Conservation (phyloP, 1,284 basidiomycete genomes). For the Phylloporus gajari region DNA sequence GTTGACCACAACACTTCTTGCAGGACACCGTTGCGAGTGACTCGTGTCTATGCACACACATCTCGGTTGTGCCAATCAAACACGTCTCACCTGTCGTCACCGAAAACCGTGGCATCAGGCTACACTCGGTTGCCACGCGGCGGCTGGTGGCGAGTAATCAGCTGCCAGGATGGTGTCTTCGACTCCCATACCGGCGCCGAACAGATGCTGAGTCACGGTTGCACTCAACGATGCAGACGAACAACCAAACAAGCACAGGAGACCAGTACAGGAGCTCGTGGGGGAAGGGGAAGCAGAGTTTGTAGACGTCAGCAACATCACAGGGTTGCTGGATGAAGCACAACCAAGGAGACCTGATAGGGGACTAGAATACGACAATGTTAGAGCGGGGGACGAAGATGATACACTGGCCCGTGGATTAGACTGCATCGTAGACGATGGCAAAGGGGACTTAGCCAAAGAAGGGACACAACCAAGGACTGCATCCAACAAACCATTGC, state of each 20-base stretch:
- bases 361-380: too few relatives aligned
- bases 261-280: conserved; percentile 17
- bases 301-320: not conserved
- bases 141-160: not conserved
- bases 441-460: not conserved
- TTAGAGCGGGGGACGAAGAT: too few relatives aligned
- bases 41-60: too few relatives aligned
- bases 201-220: conserved; percentile 1
- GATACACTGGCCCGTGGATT: not conserved
- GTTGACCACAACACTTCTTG: not conserved
- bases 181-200: too few relatives aligned
- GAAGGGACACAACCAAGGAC: conserved; percentile 19
- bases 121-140: not conserved
- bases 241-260: conserved; percentile 30
- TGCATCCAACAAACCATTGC: conserved; percentile 26
- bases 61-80: too few relatives aligned
- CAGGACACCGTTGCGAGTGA: not conserved
- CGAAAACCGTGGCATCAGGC: not conserved
- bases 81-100: not conserved
- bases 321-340: not conserved
- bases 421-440: not conserved
- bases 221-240: conserved; percentile 18
- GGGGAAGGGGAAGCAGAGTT: not conserved
- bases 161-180: not conserved
- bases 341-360: not conserved